Evolutionary conservation across 2,329 filamentous ascomycete species (phyloP).

Genomic region (Talaromyces sp.): DNA sequence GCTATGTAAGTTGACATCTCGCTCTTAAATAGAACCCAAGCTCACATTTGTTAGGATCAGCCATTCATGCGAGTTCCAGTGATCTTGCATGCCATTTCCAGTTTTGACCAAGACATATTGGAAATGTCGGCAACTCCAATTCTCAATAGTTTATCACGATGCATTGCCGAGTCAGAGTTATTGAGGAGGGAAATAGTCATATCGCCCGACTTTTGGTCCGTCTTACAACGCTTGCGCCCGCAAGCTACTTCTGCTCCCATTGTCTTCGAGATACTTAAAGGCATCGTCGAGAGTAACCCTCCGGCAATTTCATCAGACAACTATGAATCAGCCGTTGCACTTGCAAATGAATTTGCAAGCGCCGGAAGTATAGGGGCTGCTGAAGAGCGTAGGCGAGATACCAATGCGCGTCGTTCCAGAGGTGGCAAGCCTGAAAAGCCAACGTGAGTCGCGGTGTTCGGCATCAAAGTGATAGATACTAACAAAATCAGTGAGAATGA

Average conservation of each 20-base stretch:
- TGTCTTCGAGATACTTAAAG: slow-evolving; percentile 84
- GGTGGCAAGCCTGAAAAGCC: slow-evolving; percentile 51
- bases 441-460: slow-evolving; percentile 45
- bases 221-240: slow-evolving; percentile 70
- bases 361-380: slow-evolving; percentile 70
- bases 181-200: slow-evolving; percentile 90
- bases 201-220: slow-evolving; percentile 95
- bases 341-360: slow-evolving; percentile 87
- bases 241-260: slow-evolving; percentile 67
- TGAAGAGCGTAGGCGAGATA: slow-evolving; percentile 66
- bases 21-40: slow-evolving; percentile 19
- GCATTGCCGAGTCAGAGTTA: slow-evolving; percentile 71
- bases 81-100: slow-evolving; percentile 85
- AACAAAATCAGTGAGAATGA: slow-evolving; percentile 56
- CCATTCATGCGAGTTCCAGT: slow-evolving; percentile 91
- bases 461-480: neutral
- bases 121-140: slow-evolving; percentile 72
- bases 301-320: slow-evolving; percentile 91
- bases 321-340: slow-evolving; percentile 78
- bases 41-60: slow-evolving; percentile 59
- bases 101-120: slow-evolving; percentile 73
- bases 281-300: slow-evolving; percentile 66
- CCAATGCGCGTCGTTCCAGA: slow-evolving; percentile 50
- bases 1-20: slow-evolving; percentile 58
- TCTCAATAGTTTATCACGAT: slow-evolving; percentile 73